A percentile compares a stretch with the other conserved stretches of the same genome.
Conservation (phyloP, 345 rosid species). For the Eucalyptus cloeziana region DNA sequence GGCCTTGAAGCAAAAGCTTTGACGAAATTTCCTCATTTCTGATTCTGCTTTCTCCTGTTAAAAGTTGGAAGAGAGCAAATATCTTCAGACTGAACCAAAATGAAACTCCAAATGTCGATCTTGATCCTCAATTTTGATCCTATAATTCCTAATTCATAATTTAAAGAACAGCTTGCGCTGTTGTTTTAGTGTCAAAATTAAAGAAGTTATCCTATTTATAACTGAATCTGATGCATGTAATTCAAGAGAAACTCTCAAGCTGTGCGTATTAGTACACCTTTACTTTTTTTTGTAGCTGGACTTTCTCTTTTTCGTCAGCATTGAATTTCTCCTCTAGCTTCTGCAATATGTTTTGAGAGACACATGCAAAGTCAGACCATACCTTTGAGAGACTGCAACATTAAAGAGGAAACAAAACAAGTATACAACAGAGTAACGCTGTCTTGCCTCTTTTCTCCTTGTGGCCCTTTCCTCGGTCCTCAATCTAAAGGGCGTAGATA, state of each 20-base stretch:
- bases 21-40: conserved; percentile 48
- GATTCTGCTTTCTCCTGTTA: conserved; percentile 57
- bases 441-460: conserved; percentile 70
- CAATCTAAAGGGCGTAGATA: conserved; percentile 56
- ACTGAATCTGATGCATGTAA: background rate
- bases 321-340: conserved; percentile 93
- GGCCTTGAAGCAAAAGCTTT: conserved; percentile 85
- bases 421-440: background rate
- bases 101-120: background rate
- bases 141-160: background rate
- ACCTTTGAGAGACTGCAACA: background rate
- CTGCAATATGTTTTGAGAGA: conserved; percentile 10
- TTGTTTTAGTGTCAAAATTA: background rate
- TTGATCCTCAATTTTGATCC: background rate
- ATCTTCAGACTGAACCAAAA: background rate
- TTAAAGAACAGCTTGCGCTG: background rate
- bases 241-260: background rate
- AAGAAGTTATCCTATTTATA: background rate
- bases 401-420: background rate
- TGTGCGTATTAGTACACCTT: conserved; percentile 8
- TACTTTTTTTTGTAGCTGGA: conserved; percentile 33
- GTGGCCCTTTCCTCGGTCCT: conserved; percentile 87
- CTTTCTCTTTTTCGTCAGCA: conserved; percentile 26
- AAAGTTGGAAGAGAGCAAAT: background rate
- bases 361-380: background rate